These are phyloP conservation scores for Fusarium lyarnte DNA, from an alignment of 2,329 filamentous ascomycete genomes.

Conservation along the genomic window DNA sequence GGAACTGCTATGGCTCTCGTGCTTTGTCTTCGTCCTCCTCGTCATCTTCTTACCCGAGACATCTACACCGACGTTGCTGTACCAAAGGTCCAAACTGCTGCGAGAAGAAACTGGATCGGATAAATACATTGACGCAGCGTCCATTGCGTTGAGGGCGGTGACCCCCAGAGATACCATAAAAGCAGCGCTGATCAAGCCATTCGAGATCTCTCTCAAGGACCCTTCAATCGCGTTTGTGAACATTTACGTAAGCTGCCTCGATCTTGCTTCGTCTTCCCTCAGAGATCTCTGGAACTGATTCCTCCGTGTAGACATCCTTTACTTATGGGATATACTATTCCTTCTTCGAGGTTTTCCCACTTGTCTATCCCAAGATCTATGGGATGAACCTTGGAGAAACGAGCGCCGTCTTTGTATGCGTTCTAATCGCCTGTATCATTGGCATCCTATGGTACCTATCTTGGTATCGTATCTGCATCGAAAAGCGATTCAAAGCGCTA, in stretches of 20 bases:
- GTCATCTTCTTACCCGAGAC: background rate
- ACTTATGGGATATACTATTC: background rate
- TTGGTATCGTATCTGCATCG: background rate
- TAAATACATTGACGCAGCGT: background rate
- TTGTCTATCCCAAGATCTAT: background rate
- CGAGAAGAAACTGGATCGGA: background rate
- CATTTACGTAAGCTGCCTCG: background rate
- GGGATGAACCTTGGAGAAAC: background rate
- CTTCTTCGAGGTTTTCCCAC: background rate
- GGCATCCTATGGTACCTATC: background rate
- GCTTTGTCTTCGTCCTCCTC: background rate
- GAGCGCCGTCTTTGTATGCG: background rate
- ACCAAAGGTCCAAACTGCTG: background rate
- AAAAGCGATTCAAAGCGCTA: background rate
- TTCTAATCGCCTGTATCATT: background rate
- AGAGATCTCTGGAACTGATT: no score
- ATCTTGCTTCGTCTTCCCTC: no score
- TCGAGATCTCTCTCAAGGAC: background rate
- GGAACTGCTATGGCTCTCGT: background rate
- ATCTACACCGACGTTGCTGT: background rate
- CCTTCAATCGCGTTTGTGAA: background rate
- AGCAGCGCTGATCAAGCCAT: background rate
- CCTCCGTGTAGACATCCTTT: background rate
- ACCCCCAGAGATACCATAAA: background rate
- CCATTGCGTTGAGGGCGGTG: background rate